Conservation (phyloP, 2,329 filamentous ascomycete species). For the Apiospora arundinis region DNA sequence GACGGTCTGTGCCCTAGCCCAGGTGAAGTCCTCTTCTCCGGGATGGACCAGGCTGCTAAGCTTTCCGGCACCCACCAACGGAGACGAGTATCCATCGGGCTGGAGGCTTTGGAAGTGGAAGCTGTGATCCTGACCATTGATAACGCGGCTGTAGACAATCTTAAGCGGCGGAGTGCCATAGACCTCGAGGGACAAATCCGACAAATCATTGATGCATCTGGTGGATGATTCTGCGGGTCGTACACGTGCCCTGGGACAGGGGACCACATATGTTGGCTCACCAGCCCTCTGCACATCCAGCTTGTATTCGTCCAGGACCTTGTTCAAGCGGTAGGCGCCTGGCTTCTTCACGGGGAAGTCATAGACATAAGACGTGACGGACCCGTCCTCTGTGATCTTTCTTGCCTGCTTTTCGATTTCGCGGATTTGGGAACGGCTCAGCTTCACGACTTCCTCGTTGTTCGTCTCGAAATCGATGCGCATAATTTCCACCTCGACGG, state of each 20-base stretch:
- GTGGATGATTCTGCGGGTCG: constrained; percentile 66
- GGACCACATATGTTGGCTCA: constrained; percentile 82
- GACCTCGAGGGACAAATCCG: constrained; percentile 82
- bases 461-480: constrained; percentile 85
- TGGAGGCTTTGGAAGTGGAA: constrained; percentile 94
- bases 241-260: constrained; percentile 82
- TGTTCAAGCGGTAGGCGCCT: constrained; percentile 84
- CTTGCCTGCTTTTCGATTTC: constrained; percentile 73
- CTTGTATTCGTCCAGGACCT: constrained; percentile 91
- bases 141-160: constrained; percentile 87
- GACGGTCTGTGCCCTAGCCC: constrained; percentile 79
- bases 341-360: constrained; percentile 81
- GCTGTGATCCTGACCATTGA: constrained; percentile 83
- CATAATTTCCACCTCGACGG: constrained; percentile 86
- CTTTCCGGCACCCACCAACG: constrained; percentile 68
- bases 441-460: constrained; percentile 78
- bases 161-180: constrained; percentile 89
- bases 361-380: constrained; percentile 68
- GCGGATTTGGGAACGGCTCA: constrained; percentile 76
- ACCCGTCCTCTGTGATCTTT: constrained; percentile 68
- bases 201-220: constrained; percentile 87
- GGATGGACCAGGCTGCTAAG: constrained; percentile 63
- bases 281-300: constrained; percentile 82
- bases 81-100: constrained; percentile 83
- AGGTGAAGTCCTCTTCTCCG: constrained; percentile 73